Conservation (phyloP, 352 stramenopile genomes). For the Pythium pectinolyticum region DNA sequence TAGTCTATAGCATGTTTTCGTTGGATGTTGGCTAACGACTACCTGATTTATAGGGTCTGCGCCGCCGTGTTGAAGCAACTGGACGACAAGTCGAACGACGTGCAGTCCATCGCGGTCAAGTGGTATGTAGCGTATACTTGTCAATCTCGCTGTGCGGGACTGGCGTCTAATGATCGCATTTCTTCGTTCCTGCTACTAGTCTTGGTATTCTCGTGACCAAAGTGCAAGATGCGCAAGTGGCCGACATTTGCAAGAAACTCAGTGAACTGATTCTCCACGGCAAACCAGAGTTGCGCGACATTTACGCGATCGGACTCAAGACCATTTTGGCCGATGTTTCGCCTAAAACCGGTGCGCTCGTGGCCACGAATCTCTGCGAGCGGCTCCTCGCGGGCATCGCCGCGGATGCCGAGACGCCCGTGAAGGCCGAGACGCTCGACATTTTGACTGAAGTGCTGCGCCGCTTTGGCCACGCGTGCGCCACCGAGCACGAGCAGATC, state of each 20-base stretch:
- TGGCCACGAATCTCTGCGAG: slow-evolving; percentile 72
- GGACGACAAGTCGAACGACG: slow-evolving; percentile 98
- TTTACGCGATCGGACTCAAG: slow-evolving; percentile 99
- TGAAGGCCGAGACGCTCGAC: slow-evolving; percentile 95
- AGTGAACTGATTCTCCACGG: slow-evolving; percentile 95
- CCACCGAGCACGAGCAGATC: slow-evolving; percentile 86
- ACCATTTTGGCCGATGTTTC: slow-evolving; percentile 95
- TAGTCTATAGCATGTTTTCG: neutral
- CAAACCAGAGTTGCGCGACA: slow-evolving; percentile 97
- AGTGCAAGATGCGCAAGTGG: slow-evolving; percentile 93
- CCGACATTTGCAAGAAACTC: slow-evolving; percentile 97
- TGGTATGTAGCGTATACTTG: slow-evolving; percentile 39
- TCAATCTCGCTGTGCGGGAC: neutral
- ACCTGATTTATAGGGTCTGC: slow-evolving; percentile 80
- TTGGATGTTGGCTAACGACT: neutral
- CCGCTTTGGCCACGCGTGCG: slow-evolving; percentile 92
- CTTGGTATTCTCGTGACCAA: slow-evolving; percentile 97
- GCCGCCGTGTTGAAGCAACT: slow-evolving; percentile 94
- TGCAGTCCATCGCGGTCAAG: slow-evolving; percentile 94
- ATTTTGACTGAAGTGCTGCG: slow-evolving; percentile 96
- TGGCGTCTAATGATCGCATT: too few relatives aligned
- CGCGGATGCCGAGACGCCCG: slow-evolving; percentile 68
- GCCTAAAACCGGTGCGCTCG: slow-evolving; percentile 82
- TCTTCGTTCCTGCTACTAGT: too few relatives aligned
- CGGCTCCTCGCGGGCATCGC: slow-evolving; percentile 63